Evolutionary conservation across 306 rosid genomes (phyloP).

Genomic region (Pueraria montana): DNA sequence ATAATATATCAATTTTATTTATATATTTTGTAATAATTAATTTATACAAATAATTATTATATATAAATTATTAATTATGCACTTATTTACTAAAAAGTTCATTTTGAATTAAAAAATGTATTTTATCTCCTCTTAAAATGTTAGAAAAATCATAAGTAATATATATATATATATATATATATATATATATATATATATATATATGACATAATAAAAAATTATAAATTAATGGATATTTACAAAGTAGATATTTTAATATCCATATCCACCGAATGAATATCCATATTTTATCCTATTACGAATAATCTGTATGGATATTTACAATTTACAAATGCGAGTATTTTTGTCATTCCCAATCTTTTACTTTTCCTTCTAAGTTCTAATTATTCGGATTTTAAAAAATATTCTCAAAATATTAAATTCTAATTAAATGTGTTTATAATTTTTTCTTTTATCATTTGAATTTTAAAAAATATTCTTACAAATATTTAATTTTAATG

Average conservation of each 20-base stretch:
- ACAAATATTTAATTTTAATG: neutral
- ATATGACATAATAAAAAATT: too few relatives aligned
- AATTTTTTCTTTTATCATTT: neutral
- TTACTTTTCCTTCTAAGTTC: neutral
- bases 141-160: too few relatives aligned
- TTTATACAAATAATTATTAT: too few relatives aligned
- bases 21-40: neutral
- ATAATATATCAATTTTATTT: neutral
- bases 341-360: neutral
- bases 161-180: too few relatives aligned
- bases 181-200: too few relatives aligned
- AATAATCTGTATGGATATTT: neutral
- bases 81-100: too few relatives aligned
- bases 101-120: too few relatives aligned
- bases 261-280: neutral
- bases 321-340: neutral
- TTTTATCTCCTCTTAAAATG: too few relatives aligned
- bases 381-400: neutral
- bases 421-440: neutral
- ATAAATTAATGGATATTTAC: neutral
- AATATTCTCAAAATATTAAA: too few relatives aligned
- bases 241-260: neutral
- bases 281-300: neutral
- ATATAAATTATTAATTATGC: too few relatives aligned
- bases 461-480: neutral